Conservation (phyloP, 2,329 filamentous ascomycete genomes). For the Aspergillus arachidicola region DNA sequence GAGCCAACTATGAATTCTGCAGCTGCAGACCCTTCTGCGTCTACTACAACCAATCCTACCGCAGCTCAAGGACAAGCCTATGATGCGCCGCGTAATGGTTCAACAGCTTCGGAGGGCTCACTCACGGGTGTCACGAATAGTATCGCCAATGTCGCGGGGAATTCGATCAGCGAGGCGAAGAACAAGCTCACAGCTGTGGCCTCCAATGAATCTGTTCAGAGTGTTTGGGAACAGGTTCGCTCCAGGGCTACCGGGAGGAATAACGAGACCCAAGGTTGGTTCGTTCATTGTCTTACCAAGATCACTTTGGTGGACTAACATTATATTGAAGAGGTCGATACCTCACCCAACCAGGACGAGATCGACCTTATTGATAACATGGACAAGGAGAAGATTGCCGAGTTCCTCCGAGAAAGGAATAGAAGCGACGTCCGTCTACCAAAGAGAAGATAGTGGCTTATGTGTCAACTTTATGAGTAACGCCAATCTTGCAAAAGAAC, state of each 20-base stretch:
- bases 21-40: not conserved
- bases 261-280: slow-evolving; percentile 7
- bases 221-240: slow-evolving; percentile 14
- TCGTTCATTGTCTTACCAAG: not conserved
- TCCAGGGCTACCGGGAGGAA: slow-evolving; percentile 14
- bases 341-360: slow-evolving; percentile 19
- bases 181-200: slow-evolving; percentile 10
- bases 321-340: not conserved
- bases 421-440: slow-evolving; percentile 22
- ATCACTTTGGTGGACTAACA: not conserved
- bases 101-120: not conserved
- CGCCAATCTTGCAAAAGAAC: not conserved
- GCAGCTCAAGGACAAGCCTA: not conserved
- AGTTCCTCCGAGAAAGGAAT: slow-evolving; percentile 36
- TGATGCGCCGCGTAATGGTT: not conserved
- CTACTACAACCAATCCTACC: not conserved
- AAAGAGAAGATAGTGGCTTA: not conserved
- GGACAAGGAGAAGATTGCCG: slow-evolving; percentile 33
- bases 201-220: slow-evolving; percentile 15
- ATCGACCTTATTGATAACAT: slow-evolving; percentile 29
- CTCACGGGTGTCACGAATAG: slow-evolving; percentile 4
- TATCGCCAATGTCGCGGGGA: slow-evolving; percentile 14
- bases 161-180: slow-evolving; percentile 15
- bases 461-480: not conserved
- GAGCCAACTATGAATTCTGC: not conserved